Percentiles rank a stretch among this genome's conserved stretches.
Evolutionary conservation across 257 asterid genomes (phyloP).

Genomic region (Prunella vulgaris): DNA sequence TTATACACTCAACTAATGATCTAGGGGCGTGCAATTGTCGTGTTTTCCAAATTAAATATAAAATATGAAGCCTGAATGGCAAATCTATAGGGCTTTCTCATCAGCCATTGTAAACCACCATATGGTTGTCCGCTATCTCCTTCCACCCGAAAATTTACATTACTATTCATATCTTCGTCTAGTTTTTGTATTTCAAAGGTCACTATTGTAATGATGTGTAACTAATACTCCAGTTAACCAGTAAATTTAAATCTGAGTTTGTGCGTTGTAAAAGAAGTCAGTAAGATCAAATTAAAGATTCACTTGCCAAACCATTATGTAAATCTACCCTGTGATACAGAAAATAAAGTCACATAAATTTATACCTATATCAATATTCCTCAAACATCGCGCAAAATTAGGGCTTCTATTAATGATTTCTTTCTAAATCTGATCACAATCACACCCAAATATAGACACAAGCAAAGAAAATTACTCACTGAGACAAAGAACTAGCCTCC

Average conservation of each 20-base stretch:
- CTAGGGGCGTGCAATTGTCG: neutral
- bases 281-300: neutral
- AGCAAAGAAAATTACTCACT: constrained; percentile 40
- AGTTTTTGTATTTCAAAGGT: neutral
- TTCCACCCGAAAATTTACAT: neutral
- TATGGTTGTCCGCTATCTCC: neutral
- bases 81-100: too few species aligned
- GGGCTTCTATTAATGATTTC: neutral
- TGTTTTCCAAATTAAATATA: neutral
- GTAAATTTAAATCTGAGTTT: neutral
- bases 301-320: neutral
- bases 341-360: neutral
- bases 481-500: constrained; percentile 49
- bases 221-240: neutral
- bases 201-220: neutral
- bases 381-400: neutral
- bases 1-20: neutral
- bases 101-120: neutral
- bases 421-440: neutral
- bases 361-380: neutral
- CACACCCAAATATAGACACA: too few species aligned
- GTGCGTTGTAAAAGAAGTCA: neutral
- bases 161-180: neutral
- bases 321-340: neutral
- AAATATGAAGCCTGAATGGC: too few species aligned